These are phyloP conservation scores for Mycena alexandri DNA, from an alignment of 768 basidiomycete species.

Conservation along the genomic window DNA sequence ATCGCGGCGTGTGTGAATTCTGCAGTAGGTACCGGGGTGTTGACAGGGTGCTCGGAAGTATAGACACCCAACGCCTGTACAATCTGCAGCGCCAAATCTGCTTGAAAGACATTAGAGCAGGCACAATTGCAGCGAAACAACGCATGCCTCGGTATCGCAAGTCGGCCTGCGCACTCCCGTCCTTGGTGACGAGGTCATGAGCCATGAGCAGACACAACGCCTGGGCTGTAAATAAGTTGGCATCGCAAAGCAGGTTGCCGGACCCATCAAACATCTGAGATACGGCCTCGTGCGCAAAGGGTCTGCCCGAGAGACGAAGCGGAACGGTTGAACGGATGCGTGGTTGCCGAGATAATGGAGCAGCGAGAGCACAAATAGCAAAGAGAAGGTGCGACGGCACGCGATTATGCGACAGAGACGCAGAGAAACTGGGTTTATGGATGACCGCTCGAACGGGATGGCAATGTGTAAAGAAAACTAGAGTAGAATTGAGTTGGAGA, in stretches of 20 bases:
- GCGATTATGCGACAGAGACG: constrained; percentile 72
- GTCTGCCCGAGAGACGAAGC: constrained; percentile 52
- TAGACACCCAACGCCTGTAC: constrained; percentile 76
- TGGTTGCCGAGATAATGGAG: constrained; percentile 79
- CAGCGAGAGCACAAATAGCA: constrained; percentile 83
- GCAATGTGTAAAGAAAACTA: constrained; percentile 87
- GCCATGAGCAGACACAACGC: constrained; percentile 80
- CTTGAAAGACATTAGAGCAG: not conserved
- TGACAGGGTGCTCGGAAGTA: constrained; percentile 69
- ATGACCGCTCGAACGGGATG: constrained; percentile 83
- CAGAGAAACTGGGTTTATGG: constrained; percentile 83
- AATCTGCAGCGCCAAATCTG: constrained; percentile 76
- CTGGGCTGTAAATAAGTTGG: constrained; percentile 80
- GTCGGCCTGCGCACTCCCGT: constrained; percentile 52
- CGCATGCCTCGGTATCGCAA: constrained; percentile 65
- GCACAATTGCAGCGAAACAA: constrained; percentile 3
- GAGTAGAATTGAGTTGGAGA: constrained; percentile 12
- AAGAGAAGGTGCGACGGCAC: constrained; percentile 80
- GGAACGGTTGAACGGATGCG: constrained; percentile 64
- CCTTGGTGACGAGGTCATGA: constrained; percentile 68
- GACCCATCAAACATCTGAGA: constrained; percentile 79
- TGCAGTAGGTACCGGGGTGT: constrained; percentile 69
- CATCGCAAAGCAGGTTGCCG: constrained; percentile 71
- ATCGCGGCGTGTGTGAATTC: constrained; percentile 72
- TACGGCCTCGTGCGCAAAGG: constrained; percentile 67